phyloP scores from a whole-genome alignment of 176 grass and related monocot genomes.

The Hyparrhenia diplandra region DNA sequence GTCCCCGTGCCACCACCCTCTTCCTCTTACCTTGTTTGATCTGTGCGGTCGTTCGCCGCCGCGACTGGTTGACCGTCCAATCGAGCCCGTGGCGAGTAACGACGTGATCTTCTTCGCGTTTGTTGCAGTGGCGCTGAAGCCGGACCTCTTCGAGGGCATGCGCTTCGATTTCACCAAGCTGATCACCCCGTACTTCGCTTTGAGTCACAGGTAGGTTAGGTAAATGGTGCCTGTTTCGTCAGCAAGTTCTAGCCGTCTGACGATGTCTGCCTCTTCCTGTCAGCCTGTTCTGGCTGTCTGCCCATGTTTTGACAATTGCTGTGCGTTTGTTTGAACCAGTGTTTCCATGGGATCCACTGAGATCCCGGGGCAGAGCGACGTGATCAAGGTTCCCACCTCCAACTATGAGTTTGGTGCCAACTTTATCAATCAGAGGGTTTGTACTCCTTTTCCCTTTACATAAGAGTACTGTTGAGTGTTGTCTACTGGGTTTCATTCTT shows the following conservation, averaged over 20 bases:
- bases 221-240: not conserved
- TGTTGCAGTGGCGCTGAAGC: conserved; percentile 56
- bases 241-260: not conserved
- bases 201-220: conserved; percentile 63
- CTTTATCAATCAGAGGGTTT: conserved; percentile 66
- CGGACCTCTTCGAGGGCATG: conserved; percentile 56
- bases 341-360: conserved; percentile 56
- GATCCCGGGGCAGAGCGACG: conserved; percentile 44
- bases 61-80: no score
- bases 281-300: no score
- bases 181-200: conserved; percentile 48
- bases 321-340: conserved; percentile 25
- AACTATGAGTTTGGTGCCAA: conserved; percentile 72
- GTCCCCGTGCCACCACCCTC: not conserved
- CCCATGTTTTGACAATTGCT: not conserved
- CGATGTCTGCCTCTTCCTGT: no score
- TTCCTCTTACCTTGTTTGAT: not conserved
- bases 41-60: no score
- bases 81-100: not conserved
- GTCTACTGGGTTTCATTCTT: not conserved
- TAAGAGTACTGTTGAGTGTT: not conserved
- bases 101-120: not conserved
- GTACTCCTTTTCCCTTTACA: not conserved
- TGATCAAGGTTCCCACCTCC: conserved; percentile 53
- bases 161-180: conserved; percentile 44